Percentiles rank a stretch among this genome's conserved stretches.
These are phyloP conservation scores for Neurospora crassa DNA, from an alignment of 2,329 filamentous ascomycete species.

Conservation along the genomic window DNA sequence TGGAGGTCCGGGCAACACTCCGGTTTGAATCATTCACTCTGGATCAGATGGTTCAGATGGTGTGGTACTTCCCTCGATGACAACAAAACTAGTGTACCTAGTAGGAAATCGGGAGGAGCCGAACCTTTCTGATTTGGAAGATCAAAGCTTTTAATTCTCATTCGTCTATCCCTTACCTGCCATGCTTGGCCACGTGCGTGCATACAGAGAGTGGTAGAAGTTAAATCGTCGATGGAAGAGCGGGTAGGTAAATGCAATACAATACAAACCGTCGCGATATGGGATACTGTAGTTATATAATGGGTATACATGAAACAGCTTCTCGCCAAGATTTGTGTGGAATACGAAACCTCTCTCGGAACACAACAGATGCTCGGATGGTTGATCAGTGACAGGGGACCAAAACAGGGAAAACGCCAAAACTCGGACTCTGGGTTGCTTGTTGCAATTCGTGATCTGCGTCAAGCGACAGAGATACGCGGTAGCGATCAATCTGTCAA, in stretches of 20 bases:
- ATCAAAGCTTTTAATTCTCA: not conserved
- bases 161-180: not conserved
- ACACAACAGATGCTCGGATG: not conserved
- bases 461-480: not conserved
- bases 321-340: not conserved
- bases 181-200: not conserved
- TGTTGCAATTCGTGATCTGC: not conserved
- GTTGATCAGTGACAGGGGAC: not conserved
- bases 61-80: not conserved
- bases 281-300: too few relatives aligned
- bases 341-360: not conserved
- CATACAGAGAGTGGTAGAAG: not conserved
- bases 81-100: not conserved
- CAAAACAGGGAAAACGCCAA: not conserved
- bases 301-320: not conserved
- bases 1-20: not conserved
- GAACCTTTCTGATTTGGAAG: not conserved
- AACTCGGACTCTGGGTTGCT: not conserved
- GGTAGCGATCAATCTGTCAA: not conserved
- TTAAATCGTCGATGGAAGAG: not conserved
- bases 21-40: not conserved
- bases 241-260: not conserved
- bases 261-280: not conserved
- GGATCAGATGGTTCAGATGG: not conserved
- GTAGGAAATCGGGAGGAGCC: not conserved